Base-by-base conservation (phyloP, 495 filamentous ascomycete species). In the Letharia columbiana region DNA sequence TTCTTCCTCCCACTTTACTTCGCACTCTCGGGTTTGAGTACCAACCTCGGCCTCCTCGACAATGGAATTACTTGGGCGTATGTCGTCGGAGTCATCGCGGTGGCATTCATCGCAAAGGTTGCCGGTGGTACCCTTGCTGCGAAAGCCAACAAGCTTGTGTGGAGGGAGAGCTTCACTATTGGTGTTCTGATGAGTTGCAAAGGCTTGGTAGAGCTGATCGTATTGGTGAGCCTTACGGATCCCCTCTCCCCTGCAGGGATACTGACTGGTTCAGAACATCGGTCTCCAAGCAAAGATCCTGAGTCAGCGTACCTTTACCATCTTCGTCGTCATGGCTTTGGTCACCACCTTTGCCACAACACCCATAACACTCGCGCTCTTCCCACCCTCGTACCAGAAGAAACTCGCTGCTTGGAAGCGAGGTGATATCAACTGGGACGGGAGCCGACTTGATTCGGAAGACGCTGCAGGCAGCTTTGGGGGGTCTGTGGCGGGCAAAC, bases 261-360 rank as follows among this genome's bases (percentile, higher is more conserved):
- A 58, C 62, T 61, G 66, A 74, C 45, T 33, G 12, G 42, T 42
- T 2, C 65, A 95, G 90, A 98, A 98, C 70, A 96, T 98, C 71
- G 94, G 94, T 35, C 82, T 94, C 20, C 89, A 96, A 82, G 94
- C 94, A 33, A 87, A 87, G 61, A 97, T 98, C 68, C 77, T 98
- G 40, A 93, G 89, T 60, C 82, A 83, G 35, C 84, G 86, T 39
- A 96, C 94, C 1, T 98, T 98, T 73, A 98, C 92, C 42, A 96
- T 98, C 65, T 98, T 98, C 63, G 94, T 98, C n/a, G 90, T 97
- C 68, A 97, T 98, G 86, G 93, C 94, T 42, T 79, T 98, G 12
- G 84, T 96, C 49, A 96, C 92, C 3, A 98, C 94, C 0, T 92
- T 98, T 63, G 80, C 87, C 4, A 97, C 94, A 0, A 96, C 93